These are phyloP conservation scores for Claviceps paspali DNA, from an alignment of 2,329 filamentous ascomycete genomes.

Conservation along the genomic window DNA sequence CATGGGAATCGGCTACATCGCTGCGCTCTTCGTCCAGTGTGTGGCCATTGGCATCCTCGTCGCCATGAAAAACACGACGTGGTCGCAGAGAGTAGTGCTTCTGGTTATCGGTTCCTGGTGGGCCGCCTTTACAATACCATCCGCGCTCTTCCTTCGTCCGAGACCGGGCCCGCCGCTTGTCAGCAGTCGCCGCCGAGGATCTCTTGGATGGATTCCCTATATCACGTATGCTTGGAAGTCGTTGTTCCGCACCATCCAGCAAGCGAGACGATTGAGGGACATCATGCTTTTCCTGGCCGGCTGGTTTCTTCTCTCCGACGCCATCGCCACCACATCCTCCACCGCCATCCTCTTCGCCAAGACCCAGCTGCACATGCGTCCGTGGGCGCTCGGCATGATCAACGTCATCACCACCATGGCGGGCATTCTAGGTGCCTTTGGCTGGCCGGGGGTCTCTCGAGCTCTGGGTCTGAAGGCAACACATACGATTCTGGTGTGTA, in stretches of 20 bases:
- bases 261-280: constrained; percentile 58
- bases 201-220: constrained; percentile 47
- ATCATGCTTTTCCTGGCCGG: constrained; percentile 67
- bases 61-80: constrained; percentile 58
- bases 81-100: constrained; percentile 73
- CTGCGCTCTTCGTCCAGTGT: constrained; percentile 72
- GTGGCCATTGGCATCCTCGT: constrained; percentile 65
- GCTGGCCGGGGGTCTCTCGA: constrained; percentile 69
- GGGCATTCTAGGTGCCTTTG: constrained; percentile 77
- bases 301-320: constrained; percentile 92
- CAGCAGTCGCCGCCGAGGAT: constrained; percentile 21
- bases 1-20: constrained; percentile 85
- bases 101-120: constrained; percentile 86
- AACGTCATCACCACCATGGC: constrained; percentile 79
- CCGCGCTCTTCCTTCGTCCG: constrained; percentile 73
- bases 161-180: constrained; percentile 74
- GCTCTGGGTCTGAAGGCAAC: constrained; percentile 56
- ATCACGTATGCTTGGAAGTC: constrained; percentile 75
- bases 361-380: constrained; percentile 77
- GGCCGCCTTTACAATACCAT: constrained; percentile 79
- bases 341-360: constrained; percentile 95
- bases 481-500: constrained; percentile 86
- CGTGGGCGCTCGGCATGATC: constrained; percentile 78
- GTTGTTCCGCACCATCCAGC: constrained; percentile 61
- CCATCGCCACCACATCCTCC: constrained; percentile 84